phyloP scores from a whole-genome alignment of 495 filamentous ascomycete genomes.

The Penicillium ochrochloron region DNA sequence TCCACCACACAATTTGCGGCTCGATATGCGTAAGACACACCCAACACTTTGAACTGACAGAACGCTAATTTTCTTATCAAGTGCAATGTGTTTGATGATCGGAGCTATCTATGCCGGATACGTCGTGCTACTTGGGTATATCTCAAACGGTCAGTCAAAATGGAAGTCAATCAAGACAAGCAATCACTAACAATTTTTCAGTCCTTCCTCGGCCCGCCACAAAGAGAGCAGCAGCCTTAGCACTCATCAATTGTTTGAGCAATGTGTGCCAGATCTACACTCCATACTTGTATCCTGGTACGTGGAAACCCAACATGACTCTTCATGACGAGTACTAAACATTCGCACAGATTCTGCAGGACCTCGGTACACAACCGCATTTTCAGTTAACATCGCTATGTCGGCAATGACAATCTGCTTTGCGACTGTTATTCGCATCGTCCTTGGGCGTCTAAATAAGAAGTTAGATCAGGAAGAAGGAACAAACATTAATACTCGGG shows the following conservation, averaged over 20 bases:
- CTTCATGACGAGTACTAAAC: not conserved
- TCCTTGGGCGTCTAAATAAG: constrained; percentile 36
- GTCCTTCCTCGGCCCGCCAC: constrained; percentile 29
- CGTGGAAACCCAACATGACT: not conserved
- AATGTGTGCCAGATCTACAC: constrained; percentile 33
- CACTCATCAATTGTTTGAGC: constrained; percentile 29
- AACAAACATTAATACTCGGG: not conserved
- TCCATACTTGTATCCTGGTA: constrained; percentile 21
- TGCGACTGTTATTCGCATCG: constrained; percentile 25
- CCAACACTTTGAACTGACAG: not conserved
- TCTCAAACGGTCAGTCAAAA: constrained; percentile 42
- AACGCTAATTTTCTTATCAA: not conserved
- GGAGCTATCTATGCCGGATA: constrained; percentile 49
- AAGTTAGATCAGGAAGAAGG: constrained; percentile 38
- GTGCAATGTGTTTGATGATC: constrained; percentile 29
- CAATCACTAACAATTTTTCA: not conserved
- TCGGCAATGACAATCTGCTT: constrained; percentile 27
- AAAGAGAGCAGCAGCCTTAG: constrained; percentile 29
- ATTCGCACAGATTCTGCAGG: constrained; percentile 22
- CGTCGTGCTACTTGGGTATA: constrained; percentile 72
- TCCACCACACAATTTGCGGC: constrained; percentile 47
- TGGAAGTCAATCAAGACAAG: no score
- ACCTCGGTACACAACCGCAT: constrained; percentile 30
- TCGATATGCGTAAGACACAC: constrained; percentile 24
- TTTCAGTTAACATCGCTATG: constrained; percentile 30